Percentiles rank a stretch among this genome's conserved stretches.
Evolutionary conservation across 2,329 filamentous ascomycete genomes (phyloP).

Genomic region (Colletotrichum tamarilloi): DNA sequence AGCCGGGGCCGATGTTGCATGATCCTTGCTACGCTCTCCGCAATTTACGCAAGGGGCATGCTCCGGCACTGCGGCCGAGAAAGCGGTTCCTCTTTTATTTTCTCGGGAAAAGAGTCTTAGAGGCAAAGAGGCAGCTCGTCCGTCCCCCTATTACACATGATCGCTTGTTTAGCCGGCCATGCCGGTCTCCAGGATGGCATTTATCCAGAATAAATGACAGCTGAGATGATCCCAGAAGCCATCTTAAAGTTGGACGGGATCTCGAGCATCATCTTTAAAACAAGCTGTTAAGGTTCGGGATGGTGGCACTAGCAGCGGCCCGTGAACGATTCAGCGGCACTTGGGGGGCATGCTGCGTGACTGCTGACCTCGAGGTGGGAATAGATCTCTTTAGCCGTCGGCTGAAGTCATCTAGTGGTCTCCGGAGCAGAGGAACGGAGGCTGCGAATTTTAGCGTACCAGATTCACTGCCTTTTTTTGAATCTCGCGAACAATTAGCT

Average conservation of each 20-base stretch:
- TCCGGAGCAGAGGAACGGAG: neutral
- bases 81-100: neutral
- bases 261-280: constrained; percentile 7
- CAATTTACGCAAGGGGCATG: constrained; percentile 16
- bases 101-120: neutral
- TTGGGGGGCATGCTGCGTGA: neutral
- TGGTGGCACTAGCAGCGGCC: constrained; percentile 16
- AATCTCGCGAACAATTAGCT: too few relatives aligned
- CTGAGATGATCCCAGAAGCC: neutral
- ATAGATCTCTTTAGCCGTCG: neutral
- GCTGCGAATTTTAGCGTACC: neutral
- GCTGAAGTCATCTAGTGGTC: neutral
- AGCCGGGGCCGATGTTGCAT: constrained; percentile 27
- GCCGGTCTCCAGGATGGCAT: neutral
- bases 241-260: neutral
- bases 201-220: constrained; percentile 4
- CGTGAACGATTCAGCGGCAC: neutral
- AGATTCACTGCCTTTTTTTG: neutral
- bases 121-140: neutral
- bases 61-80: constrained; percentile 18
- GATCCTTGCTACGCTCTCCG: constrained; percentile 27
- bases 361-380: neutral
- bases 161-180: constrained; percentile 5
- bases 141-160: neutral
- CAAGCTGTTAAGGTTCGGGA: constrained; percentile 19